Evolutionary conservation across 768 basidiomycete species (phyloP), one percentile per base, ranked within the genome.

Genomic region (Tricholoma bakamatsutake): DNA sequence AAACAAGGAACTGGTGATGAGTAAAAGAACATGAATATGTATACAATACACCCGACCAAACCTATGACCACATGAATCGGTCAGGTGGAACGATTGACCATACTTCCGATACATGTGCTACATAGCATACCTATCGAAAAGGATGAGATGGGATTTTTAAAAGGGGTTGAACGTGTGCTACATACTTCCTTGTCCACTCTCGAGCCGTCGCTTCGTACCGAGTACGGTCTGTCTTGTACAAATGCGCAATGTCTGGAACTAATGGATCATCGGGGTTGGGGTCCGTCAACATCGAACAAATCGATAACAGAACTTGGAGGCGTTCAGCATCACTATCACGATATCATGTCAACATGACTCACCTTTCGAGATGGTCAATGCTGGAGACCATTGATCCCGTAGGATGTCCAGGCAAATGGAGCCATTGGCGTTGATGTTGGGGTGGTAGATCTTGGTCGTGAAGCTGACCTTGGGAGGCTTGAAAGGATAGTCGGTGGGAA

Each of bases 401-500:
- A 99, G 77, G 68, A 99, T 99, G 73, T 99, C 97, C 65, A 99
- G 77, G 73, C 96, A 99, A 73, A 99, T 98, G 61, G 93, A 95
- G 40, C 97, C 97, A 67, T 99, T 99, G 64, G 96, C 92, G 71
- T 99, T 99, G 93, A 99, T 98, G 81, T 98, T 98, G 34, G 96
- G 96, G 74, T 98, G 96, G 73, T 98, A 98, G 66, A 98, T 98
- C 90, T 97, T 98, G 69, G 97, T 98, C 63, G 93, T 96, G 75
- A 99, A 99, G 79, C 88, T 88, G 76, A 99, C 93, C 83, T 99
- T 99, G 74, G 97, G 97, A 42, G 97, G 97, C 77, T 98, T 98
- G 88, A 98, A 98, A 24, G 97, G 97, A 79, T 99, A 99, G 73
- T 99, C 96, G 73, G 90, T 92, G 47, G 93, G 92, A 82, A 94